These are phyloP conservation scores for Physcia stellaris DNA, from an alignment of 495 filamentous ascomycete species.

Conservation along the genomic window DNA sequence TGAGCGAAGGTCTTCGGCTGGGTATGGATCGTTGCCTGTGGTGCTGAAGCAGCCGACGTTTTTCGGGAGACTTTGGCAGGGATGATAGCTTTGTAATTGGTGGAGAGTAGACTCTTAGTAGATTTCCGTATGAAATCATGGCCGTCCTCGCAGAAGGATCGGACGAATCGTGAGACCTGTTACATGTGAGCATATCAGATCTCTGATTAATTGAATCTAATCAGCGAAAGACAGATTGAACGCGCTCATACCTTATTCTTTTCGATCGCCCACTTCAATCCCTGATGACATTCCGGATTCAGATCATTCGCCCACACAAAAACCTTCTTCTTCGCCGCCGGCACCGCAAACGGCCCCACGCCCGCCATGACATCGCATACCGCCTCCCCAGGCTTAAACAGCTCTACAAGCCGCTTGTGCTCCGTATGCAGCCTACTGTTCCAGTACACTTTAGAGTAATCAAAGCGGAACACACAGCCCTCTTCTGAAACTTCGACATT, in stretches of 20 bases:
- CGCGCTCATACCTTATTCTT: conserved; percentile 54
- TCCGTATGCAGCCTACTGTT: conserved; percentile 82
- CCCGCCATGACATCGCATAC: conserved; percentile 97
- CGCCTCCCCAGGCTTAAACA: conserved; percentile 73
- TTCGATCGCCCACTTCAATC: conserved; percentile 52
- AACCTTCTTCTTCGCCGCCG: conserved; percentile 76
- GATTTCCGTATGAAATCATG: conserved; percentile 61
- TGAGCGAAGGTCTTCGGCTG: conserved; percentile 62
- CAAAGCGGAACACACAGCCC: conserved; percentile 34
- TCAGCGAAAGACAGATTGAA: background rate
- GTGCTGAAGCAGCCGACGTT: conserved; percentile 8
- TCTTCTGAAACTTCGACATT: conserved; percentile 57
- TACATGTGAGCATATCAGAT: conserved; percentile 3
- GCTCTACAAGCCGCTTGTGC: conserved; percentile 62
- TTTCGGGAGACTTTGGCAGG: conserved; percentile 11
- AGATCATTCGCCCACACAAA: conserved; percentile 97
- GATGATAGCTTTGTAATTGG: conserved; percentile 32
- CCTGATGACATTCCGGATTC: conserved; percentile 73
- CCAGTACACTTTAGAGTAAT: conserved; percentile 83
- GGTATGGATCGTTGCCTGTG: conserved; percentile 35
- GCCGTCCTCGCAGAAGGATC: conserved; percentile 67
- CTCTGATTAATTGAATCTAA: background rate
- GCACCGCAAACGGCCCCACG: conserved; percentile 88
- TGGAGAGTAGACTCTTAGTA: conserved; percentile 43
- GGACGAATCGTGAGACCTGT: conserved; percentile 60